Evolutionary conservation across 352 stramenopile species (phyloP), one percentile per base, ranked within the genome.

Genomic region (Globisporangium nagaii): DNA sequence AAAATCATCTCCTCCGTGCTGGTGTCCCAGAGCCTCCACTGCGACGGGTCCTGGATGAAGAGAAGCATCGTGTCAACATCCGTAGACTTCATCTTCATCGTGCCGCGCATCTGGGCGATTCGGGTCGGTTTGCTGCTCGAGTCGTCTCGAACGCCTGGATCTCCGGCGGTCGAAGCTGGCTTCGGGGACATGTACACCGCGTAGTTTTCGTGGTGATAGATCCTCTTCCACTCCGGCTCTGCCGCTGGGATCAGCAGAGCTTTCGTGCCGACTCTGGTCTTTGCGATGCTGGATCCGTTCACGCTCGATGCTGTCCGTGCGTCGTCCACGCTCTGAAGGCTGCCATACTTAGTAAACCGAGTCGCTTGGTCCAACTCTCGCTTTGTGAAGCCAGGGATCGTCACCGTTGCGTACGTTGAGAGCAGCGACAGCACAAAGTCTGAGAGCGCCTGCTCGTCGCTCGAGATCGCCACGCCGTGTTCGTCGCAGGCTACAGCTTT

Each of bases 361-460:
- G 59, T 56, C 11, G 68, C 68, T 49, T 74, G 65, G 15, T 70
- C 65, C 0, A 77, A 31, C 10, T 77, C 68, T 20, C 66, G 58
- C 13, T 43, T 53, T n/a, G 68, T 70, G 36, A 77, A 77, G 15
- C 35, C 53, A 0, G 65, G 62, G 8, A 72, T 74, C 31, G 60
- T 57, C 4, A 63, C 54, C 2, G 61, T 72, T 2, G 58, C 68
- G 43, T 67, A 60, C 30, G 62, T 66, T 31, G 65, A 53, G 3
- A 77, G 40, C 1, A 74, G 42, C 17, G 58, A 57, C 8, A 31
- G 37, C n/a, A 65, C 65, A 28, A 77, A 77, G 0, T 72, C 53
- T 5, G 53, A 15, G 17, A 77, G 48, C n/a, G 46, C 35, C 13
- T 41, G 49, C 32, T 77, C 68, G 37, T 76, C 68, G 1, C 24